These are phyloP conservation scores for Silene coronaria DNA, from an alignment of 179 eudicot genomes.

Conservation along the genomic window DNA sequence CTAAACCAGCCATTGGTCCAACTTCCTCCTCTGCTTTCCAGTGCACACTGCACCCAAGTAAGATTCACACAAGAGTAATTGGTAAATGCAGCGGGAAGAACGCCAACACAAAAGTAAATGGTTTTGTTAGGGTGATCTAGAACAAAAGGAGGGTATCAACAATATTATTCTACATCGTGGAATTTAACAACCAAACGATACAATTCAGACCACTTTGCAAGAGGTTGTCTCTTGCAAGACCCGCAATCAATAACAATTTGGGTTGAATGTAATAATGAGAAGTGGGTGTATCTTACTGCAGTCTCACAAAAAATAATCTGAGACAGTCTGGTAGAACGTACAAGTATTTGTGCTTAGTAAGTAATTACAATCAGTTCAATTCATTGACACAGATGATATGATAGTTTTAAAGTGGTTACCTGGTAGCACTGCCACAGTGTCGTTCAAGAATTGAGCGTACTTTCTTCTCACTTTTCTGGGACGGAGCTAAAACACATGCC, in stretches of 20 bases:
- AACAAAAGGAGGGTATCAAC: not conserved
- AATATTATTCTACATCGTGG: not conserved
- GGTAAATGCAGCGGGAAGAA: not conserved
- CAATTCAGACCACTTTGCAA: not conserved
- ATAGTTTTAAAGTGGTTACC: slow-evolving; percentile 35
- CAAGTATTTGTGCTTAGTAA: not conserved
- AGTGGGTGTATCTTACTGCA: not conserved
- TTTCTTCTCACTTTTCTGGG: slow-evolving; percentile 86
- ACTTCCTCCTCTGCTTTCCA: slow-evolving; percentile 87
- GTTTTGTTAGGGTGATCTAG: not conserved
- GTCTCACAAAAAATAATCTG: not conserved
- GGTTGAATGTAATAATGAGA: not conserved
- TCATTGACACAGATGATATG: not conserved
- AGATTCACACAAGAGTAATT: not conserved
- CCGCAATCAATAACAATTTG: no score
- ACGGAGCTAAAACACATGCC: slow-evolving; percentile 77
- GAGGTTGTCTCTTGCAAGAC: no score
- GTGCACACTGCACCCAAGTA: slow-evolving; percentile 46
- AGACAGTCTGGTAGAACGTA: not conserved
- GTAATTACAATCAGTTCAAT: not conserved
- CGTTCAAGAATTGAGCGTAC: slow-evolving; percentile 78
- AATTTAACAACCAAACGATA: not conserved
- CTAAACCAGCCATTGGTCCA: slow-evolving; percentile 64
- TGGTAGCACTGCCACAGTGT: slow-evolving; percentile 49
- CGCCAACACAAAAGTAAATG: no score